Percentiles rank a stretch among this genome's conserved stretches.
Evolutionary conservation across 2,329 filamentous ascomycete genomes (phyloP).

Genomic region (Pyrenochaeta sp.): DNA sequence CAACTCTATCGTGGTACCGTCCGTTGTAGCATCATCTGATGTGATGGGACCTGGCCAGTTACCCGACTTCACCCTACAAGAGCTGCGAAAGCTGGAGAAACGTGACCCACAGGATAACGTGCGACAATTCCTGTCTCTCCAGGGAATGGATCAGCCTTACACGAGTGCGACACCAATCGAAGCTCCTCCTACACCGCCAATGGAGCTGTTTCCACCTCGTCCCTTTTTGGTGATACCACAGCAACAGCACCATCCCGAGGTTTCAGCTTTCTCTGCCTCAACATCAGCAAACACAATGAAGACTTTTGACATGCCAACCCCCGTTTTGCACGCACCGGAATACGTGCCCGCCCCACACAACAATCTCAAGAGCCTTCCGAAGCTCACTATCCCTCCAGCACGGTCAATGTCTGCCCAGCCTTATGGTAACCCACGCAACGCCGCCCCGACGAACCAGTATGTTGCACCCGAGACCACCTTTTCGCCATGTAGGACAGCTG

Average conservation of each 20-base stretch:
- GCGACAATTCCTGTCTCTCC: slow-evolving; percentile 87
- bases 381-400: slow-evolving; percentile 62
- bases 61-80: slow-evolving; percentile 73
- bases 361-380: slow-evolving; percentile 65
- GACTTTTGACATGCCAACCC: slow-evolving; percentile 38
- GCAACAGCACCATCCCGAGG: slow-evolving; percentile 34
- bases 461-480: slow-evolving; percentile 51
- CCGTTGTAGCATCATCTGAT: slow-evolving; percentile 90
- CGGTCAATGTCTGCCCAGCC: slow-evolving; percentile 49
- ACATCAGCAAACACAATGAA: slow-evolving; percentile 44
- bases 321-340: slow-evolving; percentile 48
- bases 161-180: slow-evolving; percentile 73
- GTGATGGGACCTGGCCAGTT: slow-evolving; percentile 76
- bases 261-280: slow-evolving; percentile 47
- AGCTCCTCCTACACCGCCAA: slow-evolving; percentile 48
- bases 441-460: slow-evolving; percentile 33
- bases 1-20: slow-evolving; percentile 60
- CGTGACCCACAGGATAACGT: slow-evolving; percentile 93
- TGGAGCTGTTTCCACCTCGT: slow-evolving; percentile 51
- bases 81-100: slow-evolving; percentile 74
- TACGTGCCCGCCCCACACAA: slow-evolving; percentile 56
- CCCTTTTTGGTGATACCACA: slow-evolving; percentile 43
- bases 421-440: slow-evolving; percentile 33
- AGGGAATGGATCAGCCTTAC: slow-evolving; percentile 70
- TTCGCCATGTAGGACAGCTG: slow-evolving; percentile 56